Conservation (phyloP, 129 eudicot species). For the Centella asiatica region DNA sequence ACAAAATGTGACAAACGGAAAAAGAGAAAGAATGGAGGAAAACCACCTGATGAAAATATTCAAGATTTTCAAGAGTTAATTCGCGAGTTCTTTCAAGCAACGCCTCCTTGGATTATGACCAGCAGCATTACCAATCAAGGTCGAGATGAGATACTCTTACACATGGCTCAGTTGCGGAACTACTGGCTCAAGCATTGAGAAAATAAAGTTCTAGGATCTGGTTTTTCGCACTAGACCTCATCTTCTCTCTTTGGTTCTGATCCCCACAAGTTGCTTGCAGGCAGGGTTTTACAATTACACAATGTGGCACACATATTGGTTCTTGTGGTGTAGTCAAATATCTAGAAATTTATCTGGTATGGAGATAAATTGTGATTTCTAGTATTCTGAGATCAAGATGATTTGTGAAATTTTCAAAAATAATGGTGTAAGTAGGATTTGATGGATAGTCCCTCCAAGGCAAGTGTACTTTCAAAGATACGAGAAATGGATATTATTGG, state of each 20-base stretch:
- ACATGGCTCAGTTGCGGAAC: conserved; percentile 85
- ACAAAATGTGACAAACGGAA: conserved; percentile 98
- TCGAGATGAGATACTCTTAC: conserved; percentile 87
- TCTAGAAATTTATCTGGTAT: background rate
- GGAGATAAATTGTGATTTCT: background rate
- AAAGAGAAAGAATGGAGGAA: conserved; percentile 96
- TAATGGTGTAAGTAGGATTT: background rate
- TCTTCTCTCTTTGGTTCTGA: background rate
- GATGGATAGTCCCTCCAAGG: background rate
- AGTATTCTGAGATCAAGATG: background rate
- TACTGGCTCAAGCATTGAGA: conserved; percentile 91
- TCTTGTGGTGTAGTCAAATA: background rate
- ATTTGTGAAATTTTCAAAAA: no score
- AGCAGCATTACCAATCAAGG: conserved; percentile 97
- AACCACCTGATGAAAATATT: conserved; percentile 86
- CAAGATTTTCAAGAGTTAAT: conserved; percentile 69
- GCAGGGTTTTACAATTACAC: background rate
- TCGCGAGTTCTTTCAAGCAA: conserved; percentile 58
- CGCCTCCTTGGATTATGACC: conserved; percentile 99
- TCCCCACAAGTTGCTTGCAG: background rate
- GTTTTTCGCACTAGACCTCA: background rate
- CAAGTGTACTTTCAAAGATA: background rate
- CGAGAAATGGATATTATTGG: no score
- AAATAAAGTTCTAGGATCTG: background rate
- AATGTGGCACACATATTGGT: background rate